phyloP scores from a whole-genome alignment of 768 basidiomycete genomes.

The Phaffia australis region DNA sequence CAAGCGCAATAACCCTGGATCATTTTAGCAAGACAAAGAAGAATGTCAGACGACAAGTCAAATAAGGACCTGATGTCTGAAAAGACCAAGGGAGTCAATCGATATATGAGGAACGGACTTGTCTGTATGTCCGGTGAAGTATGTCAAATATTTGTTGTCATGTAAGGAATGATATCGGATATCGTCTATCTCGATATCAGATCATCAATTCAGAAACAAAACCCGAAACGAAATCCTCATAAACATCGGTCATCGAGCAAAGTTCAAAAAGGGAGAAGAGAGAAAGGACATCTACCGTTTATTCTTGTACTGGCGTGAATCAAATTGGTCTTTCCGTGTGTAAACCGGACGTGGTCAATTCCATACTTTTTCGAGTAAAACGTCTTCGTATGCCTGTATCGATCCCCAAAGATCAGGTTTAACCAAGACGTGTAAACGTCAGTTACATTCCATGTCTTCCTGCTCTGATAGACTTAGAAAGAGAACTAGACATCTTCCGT shows the following conservation, averaged over 20 bases:
- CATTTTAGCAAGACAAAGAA: too few species aligned
- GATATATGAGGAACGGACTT: conserved; percentile 36
- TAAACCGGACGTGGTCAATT: conserved; percentile 84
- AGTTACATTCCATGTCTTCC: not conserved
- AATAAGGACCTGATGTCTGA: not conserved
- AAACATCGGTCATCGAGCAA: not conserved
- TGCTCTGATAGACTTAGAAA: not conserved
- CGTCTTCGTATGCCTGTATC: conserved; percentile 54
- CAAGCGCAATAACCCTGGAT: conserved; percentile 66
- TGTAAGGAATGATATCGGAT: conserved; percentile 89
- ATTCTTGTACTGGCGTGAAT: conserved; percentile 88
- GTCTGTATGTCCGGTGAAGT: conserved; percentile 88
- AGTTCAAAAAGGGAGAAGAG: not conserved
- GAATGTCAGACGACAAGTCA: not conserved
- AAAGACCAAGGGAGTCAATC: not conserved
- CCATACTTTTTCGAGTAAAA: conserved; percentile 94
- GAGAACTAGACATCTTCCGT: conserved; percentile 28
- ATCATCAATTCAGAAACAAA: not conserved
- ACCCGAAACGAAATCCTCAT: not conserved
- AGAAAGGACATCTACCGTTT: conserved; percentile 45
- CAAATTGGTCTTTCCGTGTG: conserved; percentile 75
- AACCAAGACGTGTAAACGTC: not conserved
- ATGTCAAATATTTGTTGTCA: conserved; percentile 90
- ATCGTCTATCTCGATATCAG: conserved; percentile 43
- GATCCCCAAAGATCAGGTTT: not conserved